phyloP scores from a whole-genome alignment of 495 filamentous ascomycete genomes.

The Hyaloscypha variabilis region DNA sequence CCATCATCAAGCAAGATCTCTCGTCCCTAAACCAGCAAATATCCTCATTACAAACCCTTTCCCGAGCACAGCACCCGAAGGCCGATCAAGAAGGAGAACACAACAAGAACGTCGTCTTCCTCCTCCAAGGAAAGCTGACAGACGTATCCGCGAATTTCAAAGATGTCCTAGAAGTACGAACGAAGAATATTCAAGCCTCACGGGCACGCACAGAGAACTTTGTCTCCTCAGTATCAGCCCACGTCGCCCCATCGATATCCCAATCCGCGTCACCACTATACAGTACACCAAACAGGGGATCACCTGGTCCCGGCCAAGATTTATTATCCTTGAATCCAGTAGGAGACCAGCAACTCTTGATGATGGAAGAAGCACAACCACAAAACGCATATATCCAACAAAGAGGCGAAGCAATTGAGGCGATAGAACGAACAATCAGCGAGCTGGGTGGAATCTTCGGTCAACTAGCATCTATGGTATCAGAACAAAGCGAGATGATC shows the following conservation, averaged over 20 bases:
- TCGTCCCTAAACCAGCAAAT: conserved; percentile 88
- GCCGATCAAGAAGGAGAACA: conserved; percentile 91
- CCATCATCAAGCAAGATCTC: conserved; percentile 96
- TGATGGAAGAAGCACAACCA: conserved; percentile 92
- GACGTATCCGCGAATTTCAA: conserved; percentile 95
- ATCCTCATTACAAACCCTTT: conserved; percentile 73
- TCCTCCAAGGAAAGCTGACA: conserved; percentile 92
- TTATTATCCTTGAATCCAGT: conserved; percentile 85
- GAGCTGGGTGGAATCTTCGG: conserved; percentile 96
- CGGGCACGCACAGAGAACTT: conserved; percentile 93
- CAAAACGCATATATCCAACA: conserved; percentile 90
- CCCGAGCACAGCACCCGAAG: conserved; percentile 72
- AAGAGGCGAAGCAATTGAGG: conserved; percentile 93
- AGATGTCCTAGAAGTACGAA: conserved; percentile 93
- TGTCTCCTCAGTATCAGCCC: conserved; percentile 83
- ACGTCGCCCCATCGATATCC: conserved; percentile 56
- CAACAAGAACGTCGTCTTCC: conserved; percentile 93
- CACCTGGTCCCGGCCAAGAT: conserved; percentile 62
- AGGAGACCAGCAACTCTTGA: conserved; percentile 83
- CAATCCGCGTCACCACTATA: conserved; percentile 84
- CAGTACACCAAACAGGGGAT: conserved; percentile 69
- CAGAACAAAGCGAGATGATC: conserved; percentile 94
- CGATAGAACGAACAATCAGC: conserved; percentile 92
- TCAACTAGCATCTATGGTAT: conserved; percentile 96
- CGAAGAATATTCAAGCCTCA: conserved; percentile 97